Evolutionary conservation across 768 basidiomycete genomes (phyloP).

Genomic region (Agaricus subrufescens): DNA sequence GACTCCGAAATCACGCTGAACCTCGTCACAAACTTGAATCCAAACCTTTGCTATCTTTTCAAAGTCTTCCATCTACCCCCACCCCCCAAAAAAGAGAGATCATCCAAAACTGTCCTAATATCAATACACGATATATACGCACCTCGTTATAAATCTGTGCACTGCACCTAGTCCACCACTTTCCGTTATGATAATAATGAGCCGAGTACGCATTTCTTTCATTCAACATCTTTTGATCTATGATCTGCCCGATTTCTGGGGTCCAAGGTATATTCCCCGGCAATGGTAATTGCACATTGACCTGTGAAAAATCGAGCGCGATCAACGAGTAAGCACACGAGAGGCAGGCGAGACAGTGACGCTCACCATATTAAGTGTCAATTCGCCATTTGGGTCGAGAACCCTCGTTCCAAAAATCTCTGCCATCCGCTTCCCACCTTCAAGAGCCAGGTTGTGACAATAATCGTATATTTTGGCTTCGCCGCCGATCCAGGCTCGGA

Average conservation of each 20-base stretch:
- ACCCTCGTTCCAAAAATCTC: conserved; percentile 56
- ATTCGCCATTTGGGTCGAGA: conserved; percentile 50
- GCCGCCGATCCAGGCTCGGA: conserved; percentile 71
- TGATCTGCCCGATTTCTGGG: conserved; percentile 19
- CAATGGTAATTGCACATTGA: conserved; percentile 32
- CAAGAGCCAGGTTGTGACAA: conserved; percentile 61
- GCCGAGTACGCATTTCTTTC: conserved; percentile 27
- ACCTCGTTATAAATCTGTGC: conserved; percentile 39
- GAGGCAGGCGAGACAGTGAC: not conserved
- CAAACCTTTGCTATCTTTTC: conserved; percentile 34
- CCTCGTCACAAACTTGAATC: conserved; percentile 29
- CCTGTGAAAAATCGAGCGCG: conserved; percentile 13
- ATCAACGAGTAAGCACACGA: not conserved
- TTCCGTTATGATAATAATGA: conserved; percentile 29
- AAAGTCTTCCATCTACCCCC: conserved; percentile 34
- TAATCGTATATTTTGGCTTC: conserved; percentile 69
- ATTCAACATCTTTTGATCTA: conserved; percentile 24
- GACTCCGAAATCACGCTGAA: conserved; percentile 19
- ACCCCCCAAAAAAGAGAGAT: not conserved
- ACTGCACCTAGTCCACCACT: conserved; percentile 37
- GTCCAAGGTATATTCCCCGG: conserved; percentile 17
- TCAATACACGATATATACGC: not conserved
- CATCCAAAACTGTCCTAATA: not conserved
- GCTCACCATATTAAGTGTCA: conserved; percentile 68
- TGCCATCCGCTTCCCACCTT: conserved; percentile 59